A percentile compares a stretch with the other conserved stretches of the same genome.
Evolutionary conservation across 2,329 filamentous ascomycete genomes (phyloP).

Genomic region (Aspergillus sp.): DNA sequence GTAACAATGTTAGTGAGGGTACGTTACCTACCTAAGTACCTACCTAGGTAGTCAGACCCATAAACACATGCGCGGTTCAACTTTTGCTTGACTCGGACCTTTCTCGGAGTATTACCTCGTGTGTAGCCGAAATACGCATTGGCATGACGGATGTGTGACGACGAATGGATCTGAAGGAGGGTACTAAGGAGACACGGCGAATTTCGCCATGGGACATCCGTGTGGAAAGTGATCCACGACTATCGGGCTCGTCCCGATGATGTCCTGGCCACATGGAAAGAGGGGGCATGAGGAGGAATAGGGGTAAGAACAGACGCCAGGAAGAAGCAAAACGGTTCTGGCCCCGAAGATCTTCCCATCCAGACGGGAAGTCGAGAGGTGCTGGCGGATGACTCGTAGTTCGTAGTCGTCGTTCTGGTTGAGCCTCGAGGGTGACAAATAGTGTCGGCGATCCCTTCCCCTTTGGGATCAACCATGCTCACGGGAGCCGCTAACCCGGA

Average conservation of each 20-base stretch:
- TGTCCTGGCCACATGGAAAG: not conserved
- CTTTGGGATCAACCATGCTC: not conserved
- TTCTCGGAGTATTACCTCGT: slow-evolving; percentile 20
- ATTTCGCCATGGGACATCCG: slow-evolving; percentile 4
- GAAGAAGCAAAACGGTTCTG: not conserved
- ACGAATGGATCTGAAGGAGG: slow-evolving; percentile 2
- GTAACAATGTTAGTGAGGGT: not conserved
- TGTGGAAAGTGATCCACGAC: not conserved
- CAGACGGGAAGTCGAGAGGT: not conserved
- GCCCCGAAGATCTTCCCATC: too few relatives aligned
- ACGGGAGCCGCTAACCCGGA: too few relatives aligned
- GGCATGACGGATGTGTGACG: slow-evolving; percentile 14
- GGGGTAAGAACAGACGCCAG: not conserved
- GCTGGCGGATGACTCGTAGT: not conserved
- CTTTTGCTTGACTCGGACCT: slow-evolving; percentile 4
- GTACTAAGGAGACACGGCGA: slow-evolving; percentile 10
- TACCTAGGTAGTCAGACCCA: too few relatives aligned
- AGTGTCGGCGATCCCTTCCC: slow-evolving; percentile 16
- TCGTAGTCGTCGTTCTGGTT: slow-evolving; percentile 8
- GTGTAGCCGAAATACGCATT: slow-evolving; percentile 15
- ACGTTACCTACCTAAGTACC: too few relatives aligned
- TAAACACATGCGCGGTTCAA: too few relatives aligned
- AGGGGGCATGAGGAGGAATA: not conserved
- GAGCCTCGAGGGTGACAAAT: slow-evolving; percentile 19
- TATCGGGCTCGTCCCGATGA: too few relatives aligned